A percentile compares a stretch with the other conserved stretches of the same genome.
Evolutionary conservation across 1,284 basidiomycete genomes (phyloP).

Genomic region (Tilletia setariae): DNA sequence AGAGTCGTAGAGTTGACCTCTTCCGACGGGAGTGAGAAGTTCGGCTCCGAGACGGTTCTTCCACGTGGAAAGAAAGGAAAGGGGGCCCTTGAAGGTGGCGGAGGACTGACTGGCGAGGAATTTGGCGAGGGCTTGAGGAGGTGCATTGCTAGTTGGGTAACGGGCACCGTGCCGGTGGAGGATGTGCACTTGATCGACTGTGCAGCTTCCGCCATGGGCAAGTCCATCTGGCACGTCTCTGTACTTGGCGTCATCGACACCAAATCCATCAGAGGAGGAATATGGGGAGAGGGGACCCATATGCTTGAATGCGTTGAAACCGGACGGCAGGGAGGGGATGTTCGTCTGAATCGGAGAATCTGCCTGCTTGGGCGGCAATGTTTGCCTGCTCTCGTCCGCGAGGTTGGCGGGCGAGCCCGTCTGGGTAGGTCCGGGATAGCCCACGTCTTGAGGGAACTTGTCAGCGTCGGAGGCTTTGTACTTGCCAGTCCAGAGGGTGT

Average conservation of each 20-base stretch:
- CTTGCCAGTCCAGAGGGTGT: conserved; percentile 12
- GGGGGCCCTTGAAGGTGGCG: conserved; percentile 59
- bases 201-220: conserved; percentile 24
- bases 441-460: conserved; percentile 42
- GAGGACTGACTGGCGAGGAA: conserved; percentile 16
- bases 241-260: conserved; percentile 41
- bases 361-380: conserved; percentile 32
- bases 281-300: conserved; percentile 53
- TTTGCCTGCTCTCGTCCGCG: conserved; percentile 44
- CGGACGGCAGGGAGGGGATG: conserved; percentile 31
- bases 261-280: conserved; percentile 39
- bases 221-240: conserved; percentile 20
- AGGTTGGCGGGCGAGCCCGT: conserved; percentile 40
- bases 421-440: conserved; percentile 44
- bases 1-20: conserved; percentile 64
- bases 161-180: conserved; percentile 50
- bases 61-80: conserved; percentile 72
- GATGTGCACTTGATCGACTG: conserved; percentile 46
- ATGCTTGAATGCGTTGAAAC: conserved; percentile 46
- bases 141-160: conserved; percentile 47
- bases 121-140: conserved; percentile 34
- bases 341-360: conserved; percentile 42
- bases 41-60: conserved; percentile 63
- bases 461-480: conserved; percentile 27
- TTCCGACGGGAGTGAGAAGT: conserved; percentile 73